Evolutionary conservation across 2,329 filamentous ascomycete genomes (phyloP).

Genomic region (Parascedosporium putredinis): DNA sequence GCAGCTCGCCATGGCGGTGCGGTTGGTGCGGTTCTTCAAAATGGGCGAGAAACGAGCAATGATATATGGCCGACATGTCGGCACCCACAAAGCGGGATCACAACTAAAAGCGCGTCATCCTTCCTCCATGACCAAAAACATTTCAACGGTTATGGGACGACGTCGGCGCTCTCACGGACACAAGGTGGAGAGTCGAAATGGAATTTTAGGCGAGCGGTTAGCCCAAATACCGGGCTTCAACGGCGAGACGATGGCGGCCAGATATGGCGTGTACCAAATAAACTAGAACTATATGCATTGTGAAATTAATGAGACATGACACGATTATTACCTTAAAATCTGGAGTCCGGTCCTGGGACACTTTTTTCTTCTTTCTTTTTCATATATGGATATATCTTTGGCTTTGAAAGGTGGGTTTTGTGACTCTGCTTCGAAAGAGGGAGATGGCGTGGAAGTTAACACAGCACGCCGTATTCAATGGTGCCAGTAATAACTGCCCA

Average conservation of each 20-base stretch:
- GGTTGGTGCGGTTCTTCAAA: conserved; percentile 34
- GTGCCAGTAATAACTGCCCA: too few relatives aligned
- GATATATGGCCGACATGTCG: conserved; percentile 42
- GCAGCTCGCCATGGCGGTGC: conserved; percentile 33
- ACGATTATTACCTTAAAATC: neutral
- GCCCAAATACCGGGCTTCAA: conserved; percentile 12
- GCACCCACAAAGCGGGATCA: conserved; percentile 13
- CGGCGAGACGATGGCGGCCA: conserved; percentile 11
- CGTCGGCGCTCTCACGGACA: conserved; percentile 36
- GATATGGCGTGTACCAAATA: conserved; percentile 13
- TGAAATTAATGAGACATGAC: neutral
- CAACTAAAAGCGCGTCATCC: neutral
- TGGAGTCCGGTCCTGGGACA: too few relatives aligned
- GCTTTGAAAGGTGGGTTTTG: neutral
- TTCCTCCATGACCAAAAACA: conserved; percentile 38
- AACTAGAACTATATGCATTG: neutral
- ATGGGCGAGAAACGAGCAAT: conserved; percentile 31
- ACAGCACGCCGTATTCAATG: too few relatives aligned
- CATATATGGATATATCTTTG: neutral
- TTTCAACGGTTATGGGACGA: conserved; percentile 46
- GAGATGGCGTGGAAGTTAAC: too few relatives aligned
- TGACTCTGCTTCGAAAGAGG: too few relatives aligned
- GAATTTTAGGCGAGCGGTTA: conserved; percentile 19
- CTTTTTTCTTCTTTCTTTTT: neutral
- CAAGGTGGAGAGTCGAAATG: conserved; percentile 36